Evolutionary conservation across 2,329 filamentous ascomycete genomes (phyloP), one percentile per base, ranked within the genome.

Genomic region (Cylindrodendrum hubeiense): DNA sequence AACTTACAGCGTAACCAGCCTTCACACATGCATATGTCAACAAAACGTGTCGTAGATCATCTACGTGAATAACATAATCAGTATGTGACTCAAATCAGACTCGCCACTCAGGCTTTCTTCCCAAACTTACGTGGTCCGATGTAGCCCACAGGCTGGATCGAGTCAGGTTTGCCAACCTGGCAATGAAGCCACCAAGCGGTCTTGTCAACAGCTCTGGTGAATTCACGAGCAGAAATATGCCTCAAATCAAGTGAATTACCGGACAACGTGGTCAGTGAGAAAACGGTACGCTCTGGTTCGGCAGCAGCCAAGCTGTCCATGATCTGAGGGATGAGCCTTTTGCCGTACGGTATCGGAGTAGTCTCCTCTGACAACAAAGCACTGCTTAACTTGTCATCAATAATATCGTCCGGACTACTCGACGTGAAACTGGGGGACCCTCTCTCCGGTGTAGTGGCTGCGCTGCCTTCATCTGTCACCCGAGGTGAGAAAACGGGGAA

Each of bases 1-100:
- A 12, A 3, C 1, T 2, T 21, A 79, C 79, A 37, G 76, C 70
- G 37, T 74, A 80, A 5, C 74, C 74, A 34, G 71, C 75, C 57
- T 81, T 81, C 37, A 79, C 72, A 33, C 72, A 72, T 0, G 74
- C 80, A 46, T 75, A 75, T 0, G 73, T 77, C 33, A 79, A 43
- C 0, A 79, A 54, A 13, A 76, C 52, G 22, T 79, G 72, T 17
- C 77, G 68, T 8, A 78, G 50, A 57, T 79, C 76, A 26, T 78
- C 77, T 78, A 10, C 28, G n/a, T 3, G 12, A 2, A 5, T 22
- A 12, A 21, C 19, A 10, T 9, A 22, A 44, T 22, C 4, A 44
- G 41, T 12, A 10, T n/a, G 19, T 17, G 3, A 33, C 10, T 12
- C 5, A 12, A 5, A 1, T 12, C n/a, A n/a, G n/a, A n/a, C n/a